Conservation (phyloP, 768 basidiomycete species). For the Chalciporus sphaerocephalus region DNA sequence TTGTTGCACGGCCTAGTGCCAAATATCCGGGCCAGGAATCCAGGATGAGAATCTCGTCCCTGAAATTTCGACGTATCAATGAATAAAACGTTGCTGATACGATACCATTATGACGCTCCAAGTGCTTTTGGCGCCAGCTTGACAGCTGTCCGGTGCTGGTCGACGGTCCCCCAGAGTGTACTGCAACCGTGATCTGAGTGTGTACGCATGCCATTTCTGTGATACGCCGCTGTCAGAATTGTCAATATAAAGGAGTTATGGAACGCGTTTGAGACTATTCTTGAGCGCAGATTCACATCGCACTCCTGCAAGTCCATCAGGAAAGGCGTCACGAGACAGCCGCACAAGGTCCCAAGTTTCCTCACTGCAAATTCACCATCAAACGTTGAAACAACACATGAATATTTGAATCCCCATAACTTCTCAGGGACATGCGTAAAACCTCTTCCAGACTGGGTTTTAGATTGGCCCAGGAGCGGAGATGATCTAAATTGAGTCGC, state of each 20-base stretch:
- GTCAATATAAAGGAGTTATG: constrained; percentile 7
- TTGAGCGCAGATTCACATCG: constrained; percentile 19
- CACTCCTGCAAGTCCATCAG: constrained; percentile 12
- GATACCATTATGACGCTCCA: background rate
- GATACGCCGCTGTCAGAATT: constrained; percentile 23
- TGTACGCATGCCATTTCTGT: background rate
- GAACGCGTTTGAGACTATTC: constrained; percentile 11
- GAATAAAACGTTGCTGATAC: background rate
- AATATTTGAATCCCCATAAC: no score
- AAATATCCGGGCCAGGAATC: background rate
- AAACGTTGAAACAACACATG: background rate
- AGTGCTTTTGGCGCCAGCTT: background rate
- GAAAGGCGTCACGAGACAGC: constrained; percentile 14
- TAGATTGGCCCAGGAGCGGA: background rate
- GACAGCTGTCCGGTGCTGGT: background rate
- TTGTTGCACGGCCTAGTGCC: background rate
- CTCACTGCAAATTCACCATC: constrained; percentile 14
- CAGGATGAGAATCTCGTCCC: background rate
- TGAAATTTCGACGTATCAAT: background rate
- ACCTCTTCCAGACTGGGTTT: background rate
- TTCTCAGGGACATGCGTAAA: background rate
- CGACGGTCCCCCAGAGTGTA: background rate
- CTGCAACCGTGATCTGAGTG: background rate
- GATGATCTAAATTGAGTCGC: background rate
- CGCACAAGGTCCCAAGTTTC: constrained; percentile 2